Conservation (phyloP, 2,329 filamentous ascomycete genomes). For the Aspergillus fumigatiaffinis region DNA sequence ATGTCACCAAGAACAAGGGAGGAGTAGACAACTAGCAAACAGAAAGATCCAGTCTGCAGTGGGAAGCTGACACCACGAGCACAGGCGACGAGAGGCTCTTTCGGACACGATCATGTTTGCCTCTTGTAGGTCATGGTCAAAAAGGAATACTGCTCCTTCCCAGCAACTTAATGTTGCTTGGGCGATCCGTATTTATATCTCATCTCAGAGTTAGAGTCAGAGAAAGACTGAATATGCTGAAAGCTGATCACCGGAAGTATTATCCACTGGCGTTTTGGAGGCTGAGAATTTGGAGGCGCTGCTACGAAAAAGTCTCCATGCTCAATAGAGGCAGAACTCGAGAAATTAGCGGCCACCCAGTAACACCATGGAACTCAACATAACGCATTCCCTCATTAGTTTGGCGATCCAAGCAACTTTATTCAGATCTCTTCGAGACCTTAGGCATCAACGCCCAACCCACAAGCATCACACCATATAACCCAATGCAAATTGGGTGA, state of each 20-base stretch:
- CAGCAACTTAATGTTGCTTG: background rate
- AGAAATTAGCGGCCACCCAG: no score
- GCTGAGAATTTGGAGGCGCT: background rate
- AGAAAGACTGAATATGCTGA: background rate
- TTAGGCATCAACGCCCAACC: slow-evolving; percentile 52
- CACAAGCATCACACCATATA: slow-evolving; percentile 52
- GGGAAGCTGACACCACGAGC: background rate
- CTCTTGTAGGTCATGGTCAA: background rate
- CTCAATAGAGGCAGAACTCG: no score
- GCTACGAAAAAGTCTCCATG: background rate
- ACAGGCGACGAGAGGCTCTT: background rate
- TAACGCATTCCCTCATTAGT: slow-evolving; percentile 6
- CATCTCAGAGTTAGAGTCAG: background rate
- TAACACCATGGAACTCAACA: background rate
- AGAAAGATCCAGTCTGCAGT: background rate
- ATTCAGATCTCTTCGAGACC: slow-evolving; percentile 49
- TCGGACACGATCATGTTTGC: background rate
- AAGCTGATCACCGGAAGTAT: no score
- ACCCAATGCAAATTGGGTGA: slow-evolving; percentile 53
- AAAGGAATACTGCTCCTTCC: background rate
- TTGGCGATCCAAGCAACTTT: background rate
- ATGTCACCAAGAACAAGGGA: background rate
- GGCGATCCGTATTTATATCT: background rate
- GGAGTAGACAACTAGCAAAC: background rate
- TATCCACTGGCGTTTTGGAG: no score